Evolutionary conservation across 2,329 filamentous ascomycete species (phyloP), one percentile per base, ranked within the genome.

Genomic region (Cyanodermella asteris): DNA sequence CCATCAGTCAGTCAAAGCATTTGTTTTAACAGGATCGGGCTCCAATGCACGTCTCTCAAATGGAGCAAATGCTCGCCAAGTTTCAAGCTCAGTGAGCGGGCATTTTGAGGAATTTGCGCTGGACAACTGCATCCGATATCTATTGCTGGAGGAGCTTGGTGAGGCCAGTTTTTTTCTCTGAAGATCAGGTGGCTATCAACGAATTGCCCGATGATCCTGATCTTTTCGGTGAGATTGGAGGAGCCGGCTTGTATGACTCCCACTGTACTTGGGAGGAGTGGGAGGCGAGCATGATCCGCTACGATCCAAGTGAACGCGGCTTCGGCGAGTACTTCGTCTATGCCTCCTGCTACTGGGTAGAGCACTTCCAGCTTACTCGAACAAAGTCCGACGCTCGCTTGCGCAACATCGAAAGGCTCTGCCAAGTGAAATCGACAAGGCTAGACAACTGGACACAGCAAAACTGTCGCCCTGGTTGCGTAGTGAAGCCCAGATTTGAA

Each of bases 311-410:
- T 25, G 38, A 40, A 13, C 32, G 35, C 22, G 35, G 36, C 10
- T 40, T 42, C 31, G 36, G 37, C 18, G 35, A 38, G 22, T 36
- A 41, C 28, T 48, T 49, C 25, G 36, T 40, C 24, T 50, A 50
- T 26, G 42, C 46, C 17, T 45, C 46, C 21, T 46, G 45, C 31
- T 27, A 47, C 22, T 50, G 45, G 44, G 15, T 39, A 4, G 33
- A 46, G 2, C 44, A 49, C 34, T 40, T 43, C 16, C 31, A 36
- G 11, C 31, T 32, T 12, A 27, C 39, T 25, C 28, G 31, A 5
- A 16, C 13, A n/a, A 25, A 32, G 4, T 23, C 32, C 28, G 34
- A 41, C 25, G 31, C 31, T 13, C 12, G 29, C 41, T 7, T 18
- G 17, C 1, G 31, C 31, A 20, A 30, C 42, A 25, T 25, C 19